Evolutionary conservation across 164 flowering plant species (phyloP).

Genomic region (Chimonanthus salicifolius): DNA sequence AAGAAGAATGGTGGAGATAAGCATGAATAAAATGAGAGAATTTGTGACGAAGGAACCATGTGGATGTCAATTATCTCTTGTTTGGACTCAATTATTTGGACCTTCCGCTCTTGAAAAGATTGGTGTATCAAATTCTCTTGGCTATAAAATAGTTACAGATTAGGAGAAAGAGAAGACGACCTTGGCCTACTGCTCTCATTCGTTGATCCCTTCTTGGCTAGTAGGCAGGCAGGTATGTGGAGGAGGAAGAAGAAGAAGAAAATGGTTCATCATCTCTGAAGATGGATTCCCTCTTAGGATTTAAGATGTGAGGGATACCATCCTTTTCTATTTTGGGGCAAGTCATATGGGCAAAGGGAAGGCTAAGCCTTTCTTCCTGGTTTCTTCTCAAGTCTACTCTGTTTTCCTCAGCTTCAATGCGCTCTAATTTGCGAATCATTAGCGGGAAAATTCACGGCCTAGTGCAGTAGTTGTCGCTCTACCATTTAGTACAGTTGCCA

Average conservation of each 20-base stretch:
- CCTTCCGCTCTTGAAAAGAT: no score
- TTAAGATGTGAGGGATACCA: not conserved
- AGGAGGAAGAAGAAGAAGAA: slow-evolving; percentile 22
- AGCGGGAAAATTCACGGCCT: no score
- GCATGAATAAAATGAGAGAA: slow-evolving; percentile 6
- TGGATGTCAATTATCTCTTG: not conserved
- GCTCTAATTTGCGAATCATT: not conserved
- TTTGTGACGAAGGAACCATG: not conserved
- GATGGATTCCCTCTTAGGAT: not conserved
- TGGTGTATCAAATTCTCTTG: not conserved
- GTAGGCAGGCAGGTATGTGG: slow-evolving; percentile 5
- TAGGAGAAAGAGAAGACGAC: not conserved
- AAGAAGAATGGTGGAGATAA: slow-evolving; percentile 7
- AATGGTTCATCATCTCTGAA: not conserved
- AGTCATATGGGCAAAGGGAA: slow-evolving; percentile 33
- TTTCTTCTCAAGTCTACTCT: not conserved
- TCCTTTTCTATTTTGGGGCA: slow-evolving; percentile 25
- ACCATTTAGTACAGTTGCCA: no score
- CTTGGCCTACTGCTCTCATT: not conserved
- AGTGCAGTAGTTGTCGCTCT: no score
- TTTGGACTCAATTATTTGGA: not conserved
- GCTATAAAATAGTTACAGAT: not conserved
- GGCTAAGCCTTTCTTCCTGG: slow-evolving; percentile 21
- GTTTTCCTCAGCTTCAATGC: not conserved
- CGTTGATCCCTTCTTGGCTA: not conserved